Conservation (phyloP, 1,284 basidiomycete genomes). For the Coriolopsis trogii region DNA sequence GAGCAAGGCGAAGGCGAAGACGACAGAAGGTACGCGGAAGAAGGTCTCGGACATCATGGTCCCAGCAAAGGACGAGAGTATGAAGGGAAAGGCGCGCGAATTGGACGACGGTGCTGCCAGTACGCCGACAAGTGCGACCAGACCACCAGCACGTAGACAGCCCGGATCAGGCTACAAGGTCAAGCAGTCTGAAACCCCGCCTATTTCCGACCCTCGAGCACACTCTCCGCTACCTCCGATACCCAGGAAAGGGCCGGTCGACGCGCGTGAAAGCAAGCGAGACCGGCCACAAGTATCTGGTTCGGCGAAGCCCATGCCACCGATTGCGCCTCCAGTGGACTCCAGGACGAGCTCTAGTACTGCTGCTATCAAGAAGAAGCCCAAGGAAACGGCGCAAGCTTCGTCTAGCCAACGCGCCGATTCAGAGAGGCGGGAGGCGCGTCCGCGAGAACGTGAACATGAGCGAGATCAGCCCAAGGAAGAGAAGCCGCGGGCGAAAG, state of each 20-base stretch:
- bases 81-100: slow-evolving; percentile 37
- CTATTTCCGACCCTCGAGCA: slow-evolving; percentile 14
- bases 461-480: slow-evolving; percentile 8
- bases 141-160: slow-evolving; percentile 32
- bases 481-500: slow-evolving; percentile 26
- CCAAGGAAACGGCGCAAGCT: slow-evolving; percentile 13
- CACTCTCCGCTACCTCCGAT: slow-evolving; percentile 19
- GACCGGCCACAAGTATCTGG: slow-evolving; percentile 22
- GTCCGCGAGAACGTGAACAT: slow-evolving; percentile 3
- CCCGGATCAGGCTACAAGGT: slow-evolving; percentile 54
- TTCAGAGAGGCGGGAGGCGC: slow-evolving; percentile 30
- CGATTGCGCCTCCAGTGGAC: slow-evolving; percentile 27
- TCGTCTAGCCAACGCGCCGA: slow-evolving; percentile 10
- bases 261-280: slow-evolving; percentile 25
- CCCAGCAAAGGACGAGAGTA: slow-evolving; percentile 58
- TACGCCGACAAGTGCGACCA: slow-evolving; percentile 22
- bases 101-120: slow-evolving; percentile 21
- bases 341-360: slow-evolving; percentile 19
- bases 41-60: slow-evolving; percentile 46
- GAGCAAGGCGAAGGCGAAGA: slow-evolving; percentile 46
- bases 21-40: slow-evolving; percentile 26
- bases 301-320: slow-evolving; percentile 26
- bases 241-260: slow-evolving; percentile 27
- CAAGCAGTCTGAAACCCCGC: slow-evolving; percentile 25
- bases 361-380: slow-evolving; percentile 24